These are phyloP conservation scores for Vitis hybrid DNA, from an alignment of 177 flowering plant species.

Conservation along the genomic window DNA sequence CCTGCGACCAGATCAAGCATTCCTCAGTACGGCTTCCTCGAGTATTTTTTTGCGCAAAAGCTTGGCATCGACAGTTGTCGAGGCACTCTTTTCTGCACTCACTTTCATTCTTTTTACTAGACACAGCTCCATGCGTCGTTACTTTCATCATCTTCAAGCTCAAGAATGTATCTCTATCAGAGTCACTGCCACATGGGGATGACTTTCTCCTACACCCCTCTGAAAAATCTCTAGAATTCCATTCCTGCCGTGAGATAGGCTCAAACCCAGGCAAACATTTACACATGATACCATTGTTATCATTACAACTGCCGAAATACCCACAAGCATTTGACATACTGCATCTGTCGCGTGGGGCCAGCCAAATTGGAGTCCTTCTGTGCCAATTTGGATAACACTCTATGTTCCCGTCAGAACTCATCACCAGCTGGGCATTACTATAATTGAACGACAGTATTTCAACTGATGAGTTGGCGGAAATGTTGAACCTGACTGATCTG, in stretches of 20 bases:
- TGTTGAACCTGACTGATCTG: conserved; percentile 8
- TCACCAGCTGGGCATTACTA: conserved; percentile 22
- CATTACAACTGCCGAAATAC: conserved; percentile 34
- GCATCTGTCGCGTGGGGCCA: conserved; percentile 31
- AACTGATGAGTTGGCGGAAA: conserved; percentile 6
- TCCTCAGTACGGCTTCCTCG: background rate
- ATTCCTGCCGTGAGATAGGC: conserved; percentile 23
- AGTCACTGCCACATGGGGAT: conserved; percentile 9
- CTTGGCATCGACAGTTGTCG: conserved; percentile 29
- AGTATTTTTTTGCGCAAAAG: conserved; percentile 16
- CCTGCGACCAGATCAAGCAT: conserved; percentile 34
- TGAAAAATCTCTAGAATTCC: conserved; percentile 30
- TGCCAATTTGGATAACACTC: conserved; percentile 7
- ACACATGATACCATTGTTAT: conserved; percentile 20
- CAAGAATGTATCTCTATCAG: conserved; percentile 21
- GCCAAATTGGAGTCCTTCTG: conserved; percentile 21
- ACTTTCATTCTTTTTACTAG: conserved; percentile 11
- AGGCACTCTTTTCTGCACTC: conserved; percentile 34
- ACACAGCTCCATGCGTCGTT: conserved; percentile 16
- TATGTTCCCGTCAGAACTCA: conserved; percentile 24
- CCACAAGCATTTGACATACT: conserved; percentile 38
- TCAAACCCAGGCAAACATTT: conserved; percentile 45
- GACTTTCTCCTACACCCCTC: conserved; percentile 38
- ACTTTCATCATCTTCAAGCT: conserved; percentile 30
- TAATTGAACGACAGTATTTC: background rate